Conservation (phyloP, 208 protist genomes). For the Vickermania ingenoplastis region DNA sequence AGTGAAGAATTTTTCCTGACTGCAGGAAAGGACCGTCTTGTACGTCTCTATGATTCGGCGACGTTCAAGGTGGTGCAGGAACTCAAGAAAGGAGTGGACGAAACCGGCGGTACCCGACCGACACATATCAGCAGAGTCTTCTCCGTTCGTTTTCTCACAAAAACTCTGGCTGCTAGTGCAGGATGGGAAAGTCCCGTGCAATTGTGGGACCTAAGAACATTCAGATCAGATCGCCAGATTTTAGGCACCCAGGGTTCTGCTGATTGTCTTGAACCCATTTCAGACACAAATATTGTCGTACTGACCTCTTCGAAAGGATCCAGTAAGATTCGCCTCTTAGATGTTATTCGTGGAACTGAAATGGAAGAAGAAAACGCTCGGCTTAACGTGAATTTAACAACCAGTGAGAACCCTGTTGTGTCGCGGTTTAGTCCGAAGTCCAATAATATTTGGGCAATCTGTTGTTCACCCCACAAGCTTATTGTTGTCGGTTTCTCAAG, state of each 20-base stretch:
- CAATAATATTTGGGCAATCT: conserved; percentile 40
- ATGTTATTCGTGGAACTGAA: conserved; percentile 25
- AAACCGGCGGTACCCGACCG: conserved; percentile 18
- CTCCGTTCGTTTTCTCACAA: conserved; percentile 44
- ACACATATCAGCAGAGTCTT: conserved; percentile 83
- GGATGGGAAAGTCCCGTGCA: conserved; percentile 87
- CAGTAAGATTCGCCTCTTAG: conserved; percentile 59
- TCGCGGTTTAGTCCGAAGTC: conserved; percentile 25
- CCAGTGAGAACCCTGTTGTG: conserved; percentile 15
- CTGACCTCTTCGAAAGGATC: conserved; percentile 28
- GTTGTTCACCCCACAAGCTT: conserved; percentile 20
- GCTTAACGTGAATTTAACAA: conserved; percentile 15
- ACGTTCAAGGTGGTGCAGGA: conserved; percentile 18
- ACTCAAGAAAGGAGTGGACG: conserved; percentile 26
- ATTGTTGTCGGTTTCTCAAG: conserved; percentile 24
- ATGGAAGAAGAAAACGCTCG: conserved; percentile 21
- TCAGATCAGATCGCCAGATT: conserved; percentile 43
- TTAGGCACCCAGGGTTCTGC: conserved; percentile 36
- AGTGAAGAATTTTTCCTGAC: conserved; percentile 50
- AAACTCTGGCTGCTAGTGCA: conserved; percentile 37
- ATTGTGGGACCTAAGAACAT: conserved; percentile 73
- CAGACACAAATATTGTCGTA: conserved; percentile 35
- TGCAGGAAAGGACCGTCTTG: conserved; percentile 70
- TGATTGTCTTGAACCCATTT: conserved; percentile 66
- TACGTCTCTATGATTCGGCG: conserved; percentile 64